These are phyloP conservation scores for Amaranthus tricolor DNA, from an alignment of 179 eudicot species.

Conservation along the genomic window DNA sequence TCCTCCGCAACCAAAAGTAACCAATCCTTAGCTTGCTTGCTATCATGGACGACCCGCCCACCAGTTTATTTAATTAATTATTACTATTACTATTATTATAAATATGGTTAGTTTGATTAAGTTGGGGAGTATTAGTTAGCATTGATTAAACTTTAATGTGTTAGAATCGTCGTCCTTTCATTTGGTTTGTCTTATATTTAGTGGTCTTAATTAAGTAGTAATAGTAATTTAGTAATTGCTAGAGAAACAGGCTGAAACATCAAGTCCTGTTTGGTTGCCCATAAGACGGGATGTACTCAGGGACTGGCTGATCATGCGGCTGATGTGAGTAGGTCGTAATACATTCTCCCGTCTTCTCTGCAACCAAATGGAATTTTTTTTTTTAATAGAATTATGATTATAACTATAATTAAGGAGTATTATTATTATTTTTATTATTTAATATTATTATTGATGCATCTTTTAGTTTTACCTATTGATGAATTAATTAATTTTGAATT, in stretches of 20 bases:
- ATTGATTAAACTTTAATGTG: too few relatives aligned
- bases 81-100: too few relatives aligned
- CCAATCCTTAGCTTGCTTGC: background rate
- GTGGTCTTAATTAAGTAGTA: too few relatives aligned
- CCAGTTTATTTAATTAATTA: too few relatives aligned
- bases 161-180: too few relatives aligned
- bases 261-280: constrained; percentile 38
- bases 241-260: too few relatives aligned
- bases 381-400: constrained; percentile 4
- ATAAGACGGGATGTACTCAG: constrained; percentile 27
- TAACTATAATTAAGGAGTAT: constrained; percentile 1
- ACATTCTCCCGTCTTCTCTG: constrained; percentile 39
- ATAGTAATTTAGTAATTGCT: too few relatives aligned
- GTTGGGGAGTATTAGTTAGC: too few relatives aligned
- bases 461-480: background rate
- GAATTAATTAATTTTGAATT: background rate
- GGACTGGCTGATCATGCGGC: too few relatives aligned
- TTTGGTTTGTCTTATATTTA: too few relatives aligned
- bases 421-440: background rate
- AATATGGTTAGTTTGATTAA: too few relatives aligned
- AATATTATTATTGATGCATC: background rate
- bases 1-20: constrained; percentile 22
- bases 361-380: constrained; percentile 34
- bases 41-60: too few relatives aligned
- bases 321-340: background rate